Base-by-base conservation (phyloP, 768 basidiomycete genomes). In the Sporobolomyces pararoseus region DNA sequence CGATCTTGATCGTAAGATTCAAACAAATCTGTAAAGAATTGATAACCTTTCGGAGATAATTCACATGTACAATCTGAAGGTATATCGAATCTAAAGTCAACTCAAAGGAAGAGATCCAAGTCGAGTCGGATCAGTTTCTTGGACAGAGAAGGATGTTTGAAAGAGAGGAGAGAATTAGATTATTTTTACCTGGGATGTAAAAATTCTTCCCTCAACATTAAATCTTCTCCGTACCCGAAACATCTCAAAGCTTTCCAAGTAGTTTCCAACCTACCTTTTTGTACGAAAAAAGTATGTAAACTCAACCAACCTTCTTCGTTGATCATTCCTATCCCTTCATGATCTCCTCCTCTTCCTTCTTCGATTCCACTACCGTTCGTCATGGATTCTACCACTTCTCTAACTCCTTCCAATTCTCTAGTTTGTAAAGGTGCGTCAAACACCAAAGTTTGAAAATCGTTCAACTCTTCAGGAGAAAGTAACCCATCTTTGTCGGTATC, bases 401-500 rank as follows among this genome's bases (percentile, higher is more conserved):
- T 88, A 79, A 99, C 95, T n/a, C 94, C 94, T 79, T 96, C 93
- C 17, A 98, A 84, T 77, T 99, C 95, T 80, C 93, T 89, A 17
- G 84, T 80, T 81, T 97, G 95, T 27, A 99, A 80, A 39, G 95
- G 94, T 0, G 90, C 86, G 75, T 91, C 89, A 78, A 98, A 99
- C 76, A 94, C 97, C 84, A 94, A 94, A 74, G 91, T 83, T 83
- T 98, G 95, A 76, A 99, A 99, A 77, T 96, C 93, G 78, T 98
- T 97, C 39, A 99, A 83, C 78, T 99, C 95, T 27, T 87, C 83
- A 16, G 88, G 86, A 74, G 96, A 92, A 55, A 99, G 82, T 50
- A 96, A 81, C 0, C 91, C 93, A 76, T 98, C 94, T 77, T 97
- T 96, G 79, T 97, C 90, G 32, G 87, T 81, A 79, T 99, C 95